These are phyloP conservation scores for Ilex paraguariensis DNA, from an alignment of 305 asterid genomes.

Conservation along the genomic window DNA sequence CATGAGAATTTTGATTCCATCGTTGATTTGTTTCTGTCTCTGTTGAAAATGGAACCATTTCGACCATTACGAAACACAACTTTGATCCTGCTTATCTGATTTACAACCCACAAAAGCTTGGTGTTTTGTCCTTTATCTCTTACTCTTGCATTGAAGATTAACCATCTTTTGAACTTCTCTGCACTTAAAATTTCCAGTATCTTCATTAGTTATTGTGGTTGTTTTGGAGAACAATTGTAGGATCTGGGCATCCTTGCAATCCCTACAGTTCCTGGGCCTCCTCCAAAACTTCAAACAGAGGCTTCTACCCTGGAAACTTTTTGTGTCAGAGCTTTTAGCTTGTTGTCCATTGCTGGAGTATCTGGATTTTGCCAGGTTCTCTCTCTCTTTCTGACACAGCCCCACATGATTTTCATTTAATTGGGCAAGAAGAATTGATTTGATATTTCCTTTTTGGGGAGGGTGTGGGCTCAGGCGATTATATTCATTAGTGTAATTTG, in stretches of 20 bases:
- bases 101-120: neutral
- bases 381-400: neutral
- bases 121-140: neutral
- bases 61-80: too few relatives aligned
- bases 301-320: slow-evolving; percentile 51
- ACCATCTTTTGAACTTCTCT: too few relatives aligned
- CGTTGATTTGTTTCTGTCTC: too few relatives aligned
- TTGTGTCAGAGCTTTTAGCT: slow-evolving; percentile 83
- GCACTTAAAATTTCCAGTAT: too few relatives aligned
- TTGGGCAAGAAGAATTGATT: too few relatives aligned
- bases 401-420: too few relatives aligned
- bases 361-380: slow-evolving; percentile 93
- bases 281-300: slow-evolving; percentile 72
- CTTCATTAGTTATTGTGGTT: neutral
- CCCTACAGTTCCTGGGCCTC: slow-evolving; percentile 89
- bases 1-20: too few relatives aligned
- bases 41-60: too few relatives aligned
- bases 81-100: too few relatives aligned
- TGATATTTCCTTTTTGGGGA: too few relatives aligned
- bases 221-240: slow-evolving; percentile 17
- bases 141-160: too few relatives aligned
- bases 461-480: too few relatives aligned
- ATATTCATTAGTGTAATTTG: neutral
- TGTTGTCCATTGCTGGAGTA: slow-evolving; percentile 81
- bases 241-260: slow-evolving; percentile 66